Percentiles rank a stretch among this genome's conserved stretches.
These are phyloP conservation scores for Graphilbum fragrans DNA, from an alignment of 2,329 filamentous ascomycete species.

Conservation along the genomic window DNA sequence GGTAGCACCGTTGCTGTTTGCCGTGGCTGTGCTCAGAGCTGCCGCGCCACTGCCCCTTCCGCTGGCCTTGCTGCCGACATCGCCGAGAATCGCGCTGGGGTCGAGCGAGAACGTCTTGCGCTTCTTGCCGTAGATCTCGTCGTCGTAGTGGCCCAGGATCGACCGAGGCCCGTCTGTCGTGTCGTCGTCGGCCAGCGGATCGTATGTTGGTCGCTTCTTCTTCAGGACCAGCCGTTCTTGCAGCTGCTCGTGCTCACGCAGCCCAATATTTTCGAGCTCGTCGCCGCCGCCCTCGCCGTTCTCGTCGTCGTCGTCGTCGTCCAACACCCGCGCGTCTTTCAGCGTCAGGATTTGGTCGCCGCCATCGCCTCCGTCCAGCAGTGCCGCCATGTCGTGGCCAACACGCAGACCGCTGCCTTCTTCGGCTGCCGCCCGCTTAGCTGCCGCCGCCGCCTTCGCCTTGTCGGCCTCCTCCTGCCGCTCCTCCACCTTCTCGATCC, in stretches of 20 bases:
- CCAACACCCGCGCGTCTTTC: slow-evolving; percentile 81
- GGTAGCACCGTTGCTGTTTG: neutral
- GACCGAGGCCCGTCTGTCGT: slow-evolving; percentile 50
- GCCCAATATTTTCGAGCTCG: slow-evolving; percentile 67
- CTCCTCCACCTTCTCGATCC: slow-evolving; percentile 73
- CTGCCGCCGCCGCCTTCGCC: slow-evolving; percentile 60
- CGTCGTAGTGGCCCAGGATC: slow-evolving; percentile 85
- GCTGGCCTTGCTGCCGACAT: slow-evolving; percentile 42
- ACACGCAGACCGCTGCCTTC: slow-evolving; percentile 53
- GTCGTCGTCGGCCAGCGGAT: slow-evolving; percentile 60
- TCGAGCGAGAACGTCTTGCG: slow-evolving; percentile 79
- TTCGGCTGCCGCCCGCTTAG: slow-evolving; percentile 31
- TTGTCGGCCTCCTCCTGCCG: slow-evolving; percentile 47
- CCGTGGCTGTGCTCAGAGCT: neutral
- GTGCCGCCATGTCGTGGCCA: slow-evolving; percentile 71
- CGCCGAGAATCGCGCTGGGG: slow-evolving; percentile 56
- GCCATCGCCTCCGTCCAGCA: slow-evolving; percentile 70
- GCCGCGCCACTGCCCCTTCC: neutral
- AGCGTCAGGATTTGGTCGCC: slow-evolving; percentile 85
- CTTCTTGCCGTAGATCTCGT: slow-evolving; percentile 88
- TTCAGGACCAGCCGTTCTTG: slow-evolving; percentile 72
- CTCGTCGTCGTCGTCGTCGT: slow-evolving; percentile 68
- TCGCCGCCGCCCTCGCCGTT: slow-evolving; percentile 79
- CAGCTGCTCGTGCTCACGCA: slow-evolving; percentile 61
- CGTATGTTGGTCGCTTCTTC: slow-evolving; percentile 81